These are phyloP conservation scores for Mangifera indica DNA, from an alignment of 345 rosid species.

Conservation along the genomic window DNA sequence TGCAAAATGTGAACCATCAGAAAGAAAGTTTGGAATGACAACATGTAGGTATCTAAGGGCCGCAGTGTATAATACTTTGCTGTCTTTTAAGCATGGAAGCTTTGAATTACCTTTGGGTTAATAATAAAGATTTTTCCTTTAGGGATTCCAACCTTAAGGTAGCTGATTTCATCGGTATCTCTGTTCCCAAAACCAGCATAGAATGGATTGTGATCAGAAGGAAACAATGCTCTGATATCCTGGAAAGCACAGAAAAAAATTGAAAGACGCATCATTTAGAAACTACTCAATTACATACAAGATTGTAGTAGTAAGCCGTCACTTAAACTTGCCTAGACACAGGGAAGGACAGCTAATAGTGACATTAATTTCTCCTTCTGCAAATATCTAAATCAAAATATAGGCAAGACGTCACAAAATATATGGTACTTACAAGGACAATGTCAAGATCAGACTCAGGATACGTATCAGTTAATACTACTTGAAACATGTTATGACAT, in stretches of 20 bases:
- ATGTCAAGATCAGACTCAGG: not conserved
- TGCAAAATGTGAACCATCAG: conserved; percentile 37
- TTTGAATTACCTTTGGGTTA: conserved; percentile 77
- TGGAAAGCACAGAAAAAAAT: conserved; percentile 27
- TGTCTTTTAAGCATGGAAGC: conserved; percentile 5
- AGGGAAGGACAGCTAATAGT: not conserved
- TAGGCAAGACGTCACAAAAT: not conserved
- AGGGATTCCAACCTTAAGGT: conserved; percentile 95
- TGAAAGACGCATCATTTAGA: not conserved
- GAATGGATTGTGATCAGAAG: conserved; percentile 85
- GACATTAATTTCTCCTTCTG: not conserved
- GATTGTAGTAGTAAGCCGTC: not conserved
- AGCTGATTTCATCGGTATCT: conserved; percentile 95
- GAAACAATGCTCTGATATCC: conserved; percentile 88
- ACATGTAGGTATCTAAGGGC: not conserved
- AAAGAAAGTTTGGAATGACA: not conserved
- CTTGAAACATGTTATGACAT: not conserved
- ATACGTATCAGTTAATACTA: not conserved
- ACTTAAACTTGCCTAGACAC: not conserved
- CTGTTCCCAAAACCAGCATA: conserved; percentile 99
- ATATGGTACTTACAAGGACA: not conserved
- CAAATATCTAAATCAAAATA: not conserved
- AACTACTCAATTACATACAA: not conserved
- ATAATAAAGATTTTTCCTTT: conserved; percentile 90
- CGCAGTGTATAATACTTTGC: not conserved